phyloP scores from a whole-genome alignment of 345 rosid species.

The Punica granatum region DNA sequence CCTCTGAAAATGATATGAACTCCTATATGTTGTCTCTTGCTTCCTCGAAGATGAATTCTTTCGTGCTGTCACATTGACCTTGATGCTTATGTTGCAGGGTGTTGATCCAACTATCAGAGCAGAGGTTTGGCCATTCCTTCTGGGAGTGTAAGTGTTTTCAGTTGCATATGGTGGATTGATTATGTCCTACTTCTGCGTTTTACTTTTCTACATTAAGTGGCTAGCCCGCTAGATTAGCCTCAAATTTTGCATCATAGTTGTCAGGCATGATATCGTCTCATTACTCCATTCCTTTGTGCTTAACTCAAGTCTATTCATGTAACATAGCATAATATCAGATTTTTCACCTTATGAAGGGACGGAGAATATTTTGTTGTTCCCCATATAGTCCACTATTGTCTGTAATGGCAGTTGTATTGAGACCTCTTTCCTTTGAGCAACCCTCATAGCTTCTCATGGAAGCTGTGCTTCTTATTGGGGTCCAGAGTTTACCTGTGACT shows the following conservation, averaged over 20 bases:
- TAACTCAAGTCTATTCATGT: background rate
- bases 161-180: background rate
- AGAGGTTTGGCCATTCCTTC: conserved; percentile 96
- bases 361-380: background rate
- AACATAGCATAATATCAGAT: background rate
- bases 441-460: background rate
- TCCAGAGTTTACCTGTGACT: background rate
- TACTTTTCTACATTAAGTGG: background rate
- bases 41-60: background rate
- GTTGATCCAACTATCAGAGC: conserved; percentile 84
- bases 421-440: background rate
- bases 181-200: background rate
- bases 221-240: background rate
- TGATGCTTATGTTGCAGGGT: conserved; percentile 43
- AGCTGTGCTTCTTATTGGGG: background rate
- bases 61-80: conserved; percentile 9
- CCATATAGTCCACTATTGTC: background rate
- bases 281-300: background rate
- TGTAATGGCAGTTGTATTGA: background rate
- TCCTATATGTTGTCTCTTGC: background rate
- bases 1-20: background rate
- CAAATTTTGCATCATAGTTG: background rate
- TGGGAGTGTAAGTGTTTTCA: conserved; percentile 66
- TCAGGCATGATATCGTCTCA: background rate
- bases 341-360: background rate